Conservation (phyloP, 352 stramenopile species). For the Globisporangium cystogenes region DNA sequence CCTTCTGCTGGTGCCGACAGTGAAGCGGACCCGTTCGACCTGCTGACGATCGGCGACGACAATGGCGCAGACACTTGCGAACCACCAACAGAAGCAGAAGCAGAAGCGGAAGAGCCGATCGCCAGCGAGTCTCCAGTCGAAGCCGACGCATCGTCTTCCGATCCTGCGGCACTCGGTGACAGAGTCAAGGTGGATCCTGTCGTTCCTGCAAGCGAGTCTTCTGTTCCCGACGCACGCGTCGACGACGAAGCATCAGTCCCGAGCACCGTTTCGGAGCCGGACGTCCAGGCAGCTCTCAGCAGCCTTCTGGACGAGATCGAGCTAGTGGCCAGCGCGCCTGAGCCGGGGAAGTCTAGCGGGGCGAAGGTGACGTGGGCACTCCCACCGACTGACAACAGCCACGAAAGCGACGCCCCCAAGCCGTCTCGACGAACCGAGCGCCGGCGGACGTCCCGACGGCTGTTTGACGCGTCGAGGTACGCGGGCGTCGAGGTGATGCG, state of each 20-base stretch:
- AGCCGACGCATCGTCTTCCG: not conserved
- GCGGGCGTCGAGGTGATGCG: conserved; percentile 19
- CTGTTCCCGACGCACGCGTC: not conserved
- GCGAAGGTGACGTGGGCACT: conserved; percentile 8
- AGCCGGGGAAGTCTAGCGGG: not conserved
- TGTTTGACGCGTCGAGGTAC: conserved; percentile 21
- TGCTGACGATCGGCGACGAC: too few relatives aligned
- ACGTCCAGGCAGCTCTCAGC: not conserved
- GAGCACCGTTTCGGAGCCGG: not conserved
- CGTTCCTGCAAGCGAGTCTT: too few relatives aligned
- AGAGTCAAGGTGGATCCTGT: too few relatives aligned
- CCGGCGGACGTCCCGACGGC: conserved; percentile 21
- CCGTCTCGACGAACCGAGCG: conserved; percentile 17
- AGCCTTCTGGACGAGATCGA: not conserved
- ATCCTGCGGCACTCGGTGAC: too few relatives aligned
- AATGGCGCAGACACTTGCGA: not conserved
- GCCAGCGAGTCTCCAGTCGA: not conserved
- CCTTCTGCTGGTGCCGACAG: not conserved
- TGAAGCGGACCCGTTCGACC: not conserved
- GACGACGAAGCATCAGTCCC: not conserved
- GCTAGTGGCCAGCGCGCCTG: not conserved
- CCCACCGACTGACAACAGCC: not conserved
- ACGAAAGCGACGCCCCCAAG: not conserved
- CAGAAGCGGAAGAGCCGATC: too few relatives aligned
- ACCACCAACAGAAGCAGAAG: not conserved